Conservation (phyloP, 2,329 filamentous ascomycete species). For the Xylariomycetidae sp. region DNA sequence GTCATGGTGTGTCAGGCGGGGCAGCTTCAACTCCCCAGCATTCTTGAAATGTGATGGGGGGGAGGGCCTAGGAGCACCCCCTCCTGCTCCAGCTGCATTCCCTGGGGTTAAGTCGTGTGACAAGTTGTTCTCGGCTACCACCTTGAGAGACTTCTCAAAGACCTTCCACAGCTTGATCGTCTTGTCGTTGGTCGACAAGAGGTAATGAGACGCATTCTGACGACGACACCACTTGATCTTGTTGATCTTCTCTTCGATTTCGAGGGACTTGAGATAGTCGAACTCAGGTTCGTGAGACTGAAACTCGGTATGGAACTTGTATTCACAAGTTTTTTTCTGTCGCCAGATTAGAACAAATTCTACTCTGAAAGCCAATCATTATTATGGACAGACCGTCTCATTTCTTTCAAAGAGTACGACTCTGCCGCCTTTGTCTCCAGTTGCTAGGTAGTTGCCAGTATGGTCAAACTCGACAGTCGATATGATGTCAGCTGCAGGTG, state of each 20-base stretch:
- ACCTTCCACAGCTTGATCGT: conserved; percentile 99
- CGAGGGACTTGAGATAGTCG: conserved; percentile 97
- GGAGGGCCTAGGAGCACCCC: conserved; percentile 69
- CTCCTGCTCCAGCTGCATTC: conserved; percentile 63
- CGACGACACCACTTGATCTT: conserved; percentile 99
- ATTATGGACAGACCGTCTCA: conserved; percentile 68
- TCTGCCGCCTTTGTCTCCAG: conserved; percentile 83
- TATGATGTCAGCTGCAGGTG: conserved; percentile 72
- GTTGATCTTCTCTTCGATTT: conserved; percentile 99
- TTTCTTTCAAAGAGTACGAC: conserved; percentile 89
- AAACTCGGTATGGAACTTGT: conserved; percentile 99
- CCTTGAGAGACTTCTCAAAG: conserved; percentile 98
- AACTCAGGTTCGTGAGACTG: conserved; percentile 99
- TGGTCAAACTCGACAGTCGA: conserved; percentile 89
- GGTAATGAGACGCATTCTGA: conserved; percentile 97
- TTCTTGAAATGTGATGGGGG: conserved; percentile 73
- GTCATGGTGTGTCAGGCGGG: conserved; percentile 94
- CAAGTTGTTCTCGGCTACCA: conserved; percentile 97
- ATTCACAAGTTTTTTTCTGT: conserved; percentile 99
- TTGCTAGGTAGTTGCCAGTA: conserved; percentile 83
- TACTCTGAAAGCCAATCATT: not conserved
- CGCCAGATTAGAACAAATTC: conserved; percentile 9
- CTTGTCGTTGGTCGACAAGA: conserved; percentile 98
- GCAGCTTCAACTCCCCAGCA: conserved; percentile 81
- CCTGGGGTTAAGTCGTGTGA: conserved; percentile 87